phyloP scores from a whole-genome alignment of 805 yeast species.

The Metschnikowia anglica region DNA sequence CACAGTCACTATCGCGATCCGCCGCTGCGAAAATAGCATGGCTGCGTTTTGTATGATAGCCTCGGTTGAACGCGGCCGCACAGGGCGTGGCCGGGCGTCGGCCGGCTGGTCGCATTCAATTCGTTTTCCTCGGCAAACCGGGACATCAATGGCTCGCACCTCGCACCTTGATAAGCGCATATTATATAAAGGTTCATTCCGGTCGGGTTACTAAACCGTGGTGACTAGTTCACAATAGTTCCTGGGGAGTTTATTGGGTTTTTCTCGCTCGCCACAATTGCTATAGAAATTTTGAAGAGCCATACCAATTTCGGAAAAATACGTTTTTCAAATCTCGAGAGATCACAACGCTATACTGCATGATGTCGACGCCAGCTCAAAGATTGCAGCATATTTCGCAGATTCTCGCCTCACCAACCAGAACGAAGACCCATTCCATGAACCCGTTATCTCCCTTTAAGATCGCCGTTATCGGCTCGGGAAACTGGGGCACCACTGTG shows the following conservation, averaged over 20 bases:
- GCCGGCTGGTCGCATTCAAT: background rate
- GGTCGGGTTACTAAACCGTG: background rate
- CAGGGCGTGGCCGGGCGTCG: background rate
- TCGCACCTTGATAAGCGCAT: conserved; percentile 1
- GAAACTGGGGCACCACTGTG: conserved; percentile 98
- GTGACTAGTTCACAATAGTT: background rate
- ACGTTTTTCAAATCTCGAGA: background rate
- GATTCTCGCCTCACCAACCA: conserved; percentile 17
- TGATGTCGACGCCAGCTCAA: conserved; percentile 16
- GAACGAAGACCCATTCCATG: conserved; percentile 4
- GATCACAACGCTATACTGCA: background rate
- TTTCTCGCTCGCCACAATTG: background rate
- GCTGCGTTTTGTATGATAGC: background rate
- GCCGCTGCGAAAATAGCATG: no score
- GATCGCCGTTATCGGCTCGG: conserved; percentile 72
- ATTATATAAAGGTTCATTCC: conserved; percentile 2
- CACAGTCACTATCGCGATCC: no score
- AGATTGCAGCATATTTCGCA: conserved; percentile 23
- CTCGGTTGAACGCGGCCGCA: background rate
- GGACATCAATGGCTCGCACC: conserved; percentile 4
- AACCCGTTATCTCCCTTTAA: conserved; percentile 30
- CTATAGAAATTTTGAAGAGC: background rate
- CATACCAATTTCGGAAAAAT: background rate
- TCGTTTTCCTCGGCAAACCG: background rate
- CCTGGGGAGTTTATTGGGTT: background rate